These are phyloP conservation scores for Biscogniauxia marginata DNA, from an alignment of 2,329 filamentous ascomycete genomes.

Conservation along the genomic window DNA sequence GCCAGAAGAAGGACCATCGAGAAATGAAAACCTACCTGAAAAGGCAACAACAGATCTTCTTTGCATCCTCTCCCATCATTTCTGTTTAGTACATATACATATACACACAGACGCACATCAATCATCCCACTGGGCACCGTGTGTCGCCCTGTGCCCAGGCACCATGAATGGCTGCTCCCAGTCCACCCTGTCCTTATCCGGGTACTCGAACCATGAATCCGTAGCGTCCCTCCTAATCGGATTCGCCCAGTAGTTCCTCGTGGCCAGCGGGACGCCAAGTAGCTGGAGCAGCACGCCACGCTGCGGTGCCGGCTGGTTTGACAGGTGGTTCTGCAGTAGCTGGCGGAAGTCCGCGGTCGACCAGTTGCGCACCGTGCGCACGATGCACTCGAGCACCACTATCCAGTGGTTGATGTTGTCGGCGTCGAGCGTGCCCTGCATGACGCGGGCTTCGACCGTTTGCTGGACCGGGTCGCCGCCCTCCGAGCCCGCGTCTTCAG, in stretches of 20 bases:
- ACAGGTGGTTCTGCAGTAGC: background rate
- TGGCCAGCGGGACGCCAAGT: conserved; percentile 5
- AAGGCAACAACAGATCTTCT: background rate
- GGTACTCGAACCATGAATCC: conserved; percentile 18
- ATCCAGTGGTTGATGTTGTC: conserved; percentile 25
- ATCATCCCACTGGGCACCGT: conserved; percentile 13
- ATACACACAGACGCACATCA: conserved; percentile 8
- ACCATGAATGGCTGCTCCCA: conserved; percentile 17
- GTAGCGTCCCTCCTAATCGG: background rate
- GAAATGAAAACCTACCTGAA: too few relatives aligned
- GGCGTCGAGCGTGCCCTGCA: conserved; percentile 26
- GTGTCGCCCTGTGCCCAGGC: conserved; percentile 13
- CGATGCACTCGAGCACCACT: conserved; percentile 10
- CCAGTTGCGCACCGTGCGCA: conserved; percentile 5
- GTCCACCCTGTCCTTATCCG: conserved; percentile 18
- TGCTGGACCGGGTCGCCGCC: background rate
- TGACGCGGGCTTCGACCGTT: conserved; percentile 13
- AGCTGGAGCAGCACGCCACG: conserved; percentile 2
- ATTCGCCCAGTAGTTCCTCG: conserved; percentile 11
- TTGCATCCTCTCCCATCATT: background rate
- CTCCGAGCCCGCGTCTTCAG: background rate
- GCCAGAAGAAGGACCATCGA: too few relatives aligned
- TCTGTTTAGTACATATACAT: background rate
- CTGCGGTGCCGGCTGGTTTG: background rate
- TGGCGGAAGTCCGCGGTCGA: background rate